Evolutionary conservation across 352 stramenopile species (phyloP), one percentile per base, ranked within the genome.

Genomic region (Phytophthora sp.): DNA sequence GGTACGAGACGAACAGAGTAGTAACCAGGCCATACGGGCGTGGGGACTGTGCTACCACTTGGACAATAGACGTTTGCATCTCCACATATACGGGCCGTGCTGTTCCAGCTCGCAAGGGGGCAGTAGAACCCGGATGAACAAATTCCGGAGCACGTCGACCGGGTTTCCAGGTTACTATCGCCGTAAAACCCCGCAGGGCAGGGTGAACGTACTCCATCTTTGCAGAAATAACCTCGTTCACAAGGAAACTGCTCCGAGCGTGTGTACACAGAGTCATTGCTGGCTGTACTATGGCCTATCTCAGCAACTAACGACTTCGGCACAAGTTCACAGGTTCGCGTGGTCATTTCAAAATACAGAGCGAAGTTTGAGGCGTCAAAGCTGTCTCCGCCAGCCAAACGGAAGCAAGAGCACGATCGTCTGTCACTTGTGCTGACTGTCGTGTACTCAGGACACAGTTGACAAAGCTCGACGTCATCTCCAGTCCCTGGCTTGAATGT

Each of bases 401-500:
- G 77, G 60, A 88, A 91, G 56, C 85, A 93, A 16, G 64, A 59
- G 35, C 85, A 93, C 5, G 82, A 77, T 0, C 82, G 77, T 18
- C 81, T 52, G 42, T 93, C 78, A n/a, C 18, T 57, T 15, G 74
- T 67, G 23, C 77, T 90, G 13, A 63, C 63, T 1, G 85, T 54
- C 0, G 75, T 76, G 23, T 76, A 82, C 41, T 68, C 39, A 0
- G 85, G 82, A 57, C 85, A 95, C 8, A 57, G 46, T 9, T 64
- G 15, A 31, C 85, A 95, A 1, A 91, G 66, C n/a, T 52, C 49
- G 0, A 65, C 21, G 27, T 73, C 73, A 47, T 95, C 81, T 5
- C 85, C 84, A 0, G 67, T 39, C 15, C 30, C 45, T 9, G 58
- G 26, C 56, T 97, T 97, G 69, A 93, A 96, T 0, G 80, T 94